A percentile compares a stretch with the other conserved stretches of the same genome.
phyloP scores from a whole-genome alignment of 2,329 filamentous ascomycete genomes.

The Parasarocladium wereldwijsianum region DNA sequence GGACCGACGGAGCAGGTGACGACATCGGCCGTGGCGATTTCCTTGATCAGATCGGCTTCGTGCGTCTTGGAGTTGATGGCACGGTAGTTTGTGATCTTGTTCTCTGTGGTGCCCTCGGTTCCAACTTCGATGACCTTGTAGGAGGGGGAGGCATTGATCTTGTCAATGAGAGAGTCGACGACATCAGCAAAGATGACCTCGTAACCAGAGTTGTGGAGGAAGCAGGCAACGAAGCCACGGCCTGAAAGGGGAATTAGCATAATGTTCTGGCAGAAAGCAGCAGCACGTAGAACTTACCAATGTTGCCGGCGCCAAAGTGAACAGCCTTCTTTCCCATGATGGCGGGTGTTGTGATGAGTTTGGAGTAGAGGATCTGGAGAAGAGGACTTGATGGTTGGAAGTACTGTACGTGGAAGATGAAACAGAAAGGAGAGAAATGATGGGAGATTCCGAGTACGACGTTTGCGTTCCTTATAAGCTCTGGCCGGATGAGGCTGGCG shows the following conservation, averaged over 20 bases:
- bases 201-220: conserved; percentile 88
- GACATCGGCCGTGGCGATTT: conserved; percentile 75
- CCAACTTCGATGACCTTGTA: conserved; percentile 94
- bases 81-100: conserved; percentile 85
- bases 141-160: conserved; percentile 57
- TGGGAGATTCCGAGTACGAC: too few species aligned
- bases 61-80: conserved; percentile 90
- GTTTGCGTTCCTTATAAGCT: too few species aligned
- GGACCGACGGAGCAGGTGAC: conserved; percentile 96
- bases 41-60: conserved; percentile 65
- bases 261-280: conserved; percentile 2
- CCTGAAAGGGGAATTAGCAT: conserved; percentile 18
- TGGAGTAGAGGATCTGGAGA: too few species aligned
- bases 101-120: conserved; percentile 63
- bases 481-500: too few species aligned
- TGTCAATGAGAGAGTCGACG: conserved; percentile 66
- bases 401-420: conserved; percentile 7
- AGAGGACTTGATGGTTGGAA: conserved; percentile 7
- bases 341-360: conserved; percentile 7
- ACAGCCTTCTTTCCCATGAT: conserved; percentile 53
- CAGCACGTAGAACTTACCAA: conserved; percentile 33
- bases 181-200: conserved; percentile 96
- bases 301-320: conserved; percentile 79
- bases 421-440: conserved; percentile 2
- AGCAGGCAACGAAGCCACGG: conserved; percentile 77